Evolutionary conservation across 129 eudicot genomes (phyloP), one percentile per base, ranked within the genome.

Genomic region (Chrysanthemum seticuspe): DNA sequence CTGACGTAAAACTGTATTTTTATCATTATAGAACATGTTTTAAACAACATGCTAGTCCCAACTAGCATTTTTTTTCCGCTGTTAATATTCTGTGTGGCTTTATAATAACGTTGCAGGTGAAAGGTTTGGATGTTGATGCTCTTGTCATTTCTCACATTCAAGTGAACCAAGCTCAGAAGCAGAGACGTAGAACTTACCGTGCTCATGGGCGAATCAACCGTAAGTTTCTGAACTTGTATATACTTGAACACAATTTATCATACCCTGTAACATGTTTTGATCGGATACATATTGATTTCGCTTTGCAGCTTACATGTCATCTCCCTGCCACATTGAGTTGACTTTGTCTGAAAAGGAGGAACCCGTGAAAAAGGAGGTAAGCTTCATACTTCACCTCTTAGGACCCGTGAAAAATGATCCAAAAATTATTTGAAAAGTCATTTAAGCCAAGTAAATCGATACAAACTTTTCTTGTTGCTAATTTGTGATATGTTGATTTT

Each of bases 161-260:
- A 67, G 83, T 80, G 67, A 80, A 80, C 76, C 83, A 80, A 68
- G 83, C 83, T 2, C 79, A 74, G 60, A 80, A 80, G 23, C 83
- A 80, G 36, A 80, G 83, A 55, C 75, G 83, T 50, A 70, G 83
- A 15, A 79, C 83, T 13, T 79, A 79, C 72, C 79, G 83, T 61
- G 83, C 83, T 4, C 83, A 80, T 67, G 83, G 83, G 49, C 68
- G 83, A 62, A 80, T 80, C 11, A 80, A 80, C 19, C 83, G 79
- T 80, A 48, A 49, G 76, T 62, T 50, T 55, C 34, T 45, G 4
- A 29, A 29, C 31, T 25, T 10, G 27, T 45, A 21, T 45, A 13
- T 31, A 31, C 19, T 0, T 13, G 31, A 53, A 25, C 23, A 5
- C 11, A 3, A 0, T 13, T n/a, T 40, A 13, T 52, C 13, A 50